These are phyloP conservation scores for Pythium sukuiense DNA, from an alignment of 352 stramenopile species.

Conservation along the genomic window DNA sequence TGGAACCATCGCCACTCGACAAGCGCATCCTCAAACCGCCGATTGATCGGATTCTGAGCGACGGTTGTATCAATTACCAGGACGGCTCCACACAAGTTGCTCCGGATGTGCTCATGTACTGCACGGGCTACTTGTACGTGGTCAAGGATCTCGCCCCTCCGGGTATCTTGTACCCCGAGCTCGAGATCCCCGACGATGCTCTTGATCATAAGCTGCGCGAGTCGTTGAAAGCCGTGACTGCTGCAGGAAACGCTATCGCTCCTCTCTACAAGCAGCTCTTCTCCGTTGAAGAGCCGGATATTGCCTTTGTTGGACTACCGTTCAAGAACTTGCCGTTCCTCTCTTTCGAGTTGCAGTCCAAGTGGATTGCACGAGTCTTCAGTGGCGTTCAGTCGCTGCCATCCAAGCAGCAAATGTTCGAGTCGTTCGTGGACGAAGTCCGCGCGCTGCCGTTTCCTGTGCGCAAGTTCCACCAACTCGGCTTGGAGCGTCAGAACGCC, in stretches of 20 bases:
- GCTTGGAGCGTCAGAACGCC: constrained; percentile 29
- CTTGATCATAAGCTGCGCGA: constrained; percentile 27
- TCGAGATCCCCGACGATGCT: constrained; percentile 11
- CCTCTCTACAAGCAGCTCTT: constrained; percentile 81
- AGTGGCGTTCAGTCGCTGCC: constrained; percentile 37
- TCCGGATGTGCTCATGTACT: constrained; percentile 77
- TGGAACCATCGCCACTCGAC: constrained; percentile 8
- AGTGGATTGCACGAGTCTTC: constrained; percentile 70
- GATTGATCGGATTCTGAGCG: constrained; percentile 47
- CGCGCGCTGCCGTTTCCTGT: constrained; percentile 39
- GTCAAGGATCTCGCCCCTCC: constrained; percentile 49
- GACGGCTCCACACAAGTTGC: constrained; percentile 50
- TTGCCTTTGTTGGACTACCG: constrained; percentile 69
- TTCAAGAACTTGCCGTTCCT: constrained; percentile 82
- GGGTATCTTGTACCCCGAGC: constrained; percentile 43
- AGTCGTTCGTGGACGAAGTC: constrained; percentile 51
- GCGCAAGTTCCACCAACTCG: constrained; percentile 74
- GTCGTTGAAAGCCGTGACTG: constrained; percentile 38
- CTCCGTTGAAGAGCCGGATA: constrained; percentile 69
- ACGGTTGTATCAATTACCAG: constrained; percentile 56
- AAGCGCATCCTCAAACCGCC: constrained; percentile 53
- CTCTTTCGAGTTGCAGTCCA: constrained; percentile 77
- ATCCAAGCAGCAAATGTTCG: constrained; percentile 71
- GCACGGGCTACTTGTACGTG: constrained; percentile 74
- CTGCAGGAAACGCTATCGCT: constrained; percentile 41